phyloP scores from a whole-genome alignment of 345 rosid genomes.

The Moricandia moricandioides region DNA sequence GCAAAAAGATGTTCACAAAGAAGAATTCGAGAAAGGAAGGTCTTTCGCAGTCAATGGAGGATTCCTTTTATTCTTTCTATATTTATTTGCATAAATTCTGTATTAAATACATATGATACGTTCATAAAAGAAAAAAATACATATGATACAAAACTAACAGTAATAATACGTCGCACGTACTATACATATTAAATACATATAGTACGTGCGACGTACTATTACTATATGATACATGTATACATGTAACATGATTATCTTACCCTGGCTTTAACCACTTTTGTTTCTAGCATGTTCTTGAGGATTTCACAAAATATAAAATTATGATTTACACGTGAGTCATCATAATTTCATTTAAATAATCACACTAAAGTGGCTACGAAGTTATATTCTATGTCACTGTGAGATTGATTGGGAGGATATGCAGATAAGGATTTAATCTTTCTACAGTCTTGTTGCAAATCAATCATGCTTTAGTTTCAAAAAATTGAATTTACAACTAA shows the following conservation, averaged over 20 bases:
- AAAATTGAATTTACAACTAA: too few species aligned
- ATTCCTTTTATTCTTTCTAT: neutral
- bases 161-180: too few species aligned
- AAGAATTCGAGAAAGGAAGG: neutral
- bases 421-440: too few species aligned
- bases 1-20: constrained; percentile 8
- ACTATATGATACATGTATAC: too few species aligned
- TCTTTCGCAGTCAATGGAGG: constrained; percentile 17
- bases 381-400: neutral
- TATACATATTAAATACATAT: too few species aligned
- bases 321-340: neutral
- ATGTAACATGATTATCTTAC: too few species aligned
- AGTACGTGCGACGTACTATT: too few species aligned
- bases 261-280: neutral
- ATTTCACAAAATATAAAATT: neutral
- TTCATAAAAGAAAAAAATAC: too few species aligned
- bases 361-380: neutral
- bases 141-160: neutral
- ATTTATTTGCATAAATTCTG: neutral
- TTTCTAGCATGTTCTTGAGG: neutral
- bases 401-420: too few species aligned
- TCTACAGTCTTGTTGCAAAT: too few species aligned
- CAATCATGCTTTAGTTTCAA: too few species aligned
- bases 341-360: neutral
- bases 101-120: neutral